Evolutionary conservation across 768 basidiomycete species (phyloP).

Genomic region (Collybiopsis confluens): DNA sequence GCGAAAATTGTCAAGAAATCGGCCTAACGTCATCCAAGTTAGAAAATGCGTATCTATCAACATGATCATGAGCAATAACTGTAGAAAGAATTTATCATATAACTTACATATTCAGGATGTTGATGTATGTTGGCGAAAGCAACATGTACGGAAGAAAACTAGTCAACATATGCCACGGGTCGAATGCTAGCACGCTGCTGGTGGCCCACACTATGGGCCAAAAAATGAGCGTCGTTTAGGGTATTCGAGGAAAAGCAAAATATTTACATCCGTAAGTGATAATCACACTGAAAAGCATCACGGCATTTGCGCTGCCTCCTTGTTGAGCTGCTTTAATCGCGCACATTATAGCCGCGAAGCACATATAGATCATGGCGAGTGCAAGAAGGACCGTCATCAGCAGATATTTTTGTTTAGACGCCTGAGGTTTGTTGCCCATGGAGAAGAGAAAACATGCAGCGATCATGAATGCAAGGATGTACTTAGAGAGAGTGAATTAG

Average conservation of each 20-base stretch:
- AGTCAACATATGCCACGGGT: conserved; percentile 96
- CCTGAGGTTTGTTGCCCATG: conserved; percentile 92
- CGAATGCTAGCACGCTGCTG: conserved; percentile 78
- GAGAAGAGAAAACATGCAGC: conserved; percentile 90
- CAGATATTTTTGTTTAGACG: conserved; percentile 88
- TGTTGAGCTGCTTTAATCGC: conserved; percentile 67
- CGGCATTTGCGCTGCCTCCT: conserved; percentile 59
- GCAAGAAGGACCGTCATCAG: conserved; percentile 70
- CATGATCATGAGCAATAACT: conserved; percentile 17
- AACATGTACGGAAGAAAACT: conserved; percentile 87
- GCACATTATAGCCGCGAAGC: conserved; percentile 79
- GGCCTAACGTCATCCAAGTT: conserved; percentile 77
- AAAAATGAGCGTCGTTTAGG: neutral
- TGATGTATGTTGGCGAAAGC: conserved; percentile 78
- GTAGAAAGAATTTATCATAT: neutral
- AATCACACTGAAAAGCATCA: conserved; percentile 83
- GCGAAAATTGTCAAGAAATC: conserved; percentile 10
- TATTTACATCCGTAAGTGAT: conserved; percentile 76
- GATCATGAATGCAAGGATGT: conserved; percentile 77
- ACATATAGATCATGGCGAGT: conserved; percentile 77
- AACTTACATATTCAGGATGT: conserved; percentile 70
- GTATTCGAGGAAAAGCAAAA: neutral
- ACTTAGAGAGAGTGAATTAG: conserved; percentile 36
- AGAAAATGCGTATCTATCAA: conserved; percentile 71
- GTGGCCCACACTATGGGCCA: conserved; percentile 60